Base-by-base conservation (phyloP, 768 basidiomycete species). In the Russula vinacea region DNA sequence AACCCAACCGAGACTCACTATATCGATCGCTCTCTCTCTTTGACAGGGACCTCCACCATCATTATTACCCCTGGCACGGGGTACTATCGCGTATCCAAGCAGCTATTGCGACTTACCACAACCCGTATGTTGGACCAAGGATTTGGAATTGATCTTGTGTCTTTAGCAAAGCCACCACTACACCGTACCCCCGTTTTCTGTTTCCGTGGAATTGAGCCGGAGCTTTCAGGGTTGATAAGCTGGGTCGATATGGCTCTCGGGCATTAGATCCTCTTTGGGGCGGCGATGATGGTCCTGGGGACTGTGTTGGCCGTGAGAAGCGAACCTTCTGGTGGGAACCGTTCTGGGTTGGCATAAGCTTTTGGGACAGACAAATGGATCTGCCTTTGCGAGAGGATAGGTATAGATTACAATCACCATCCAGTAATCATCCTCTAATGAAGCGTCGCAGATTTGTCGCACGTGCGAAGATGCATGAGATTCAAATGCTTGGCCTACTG, bases 381-480 rank as follows among this genome's bases (percentile, higher is more conserved):
- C 72, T 92, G 50, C 92, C 92, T 0, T 87, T 94, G 70, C 80
- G 92, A 55, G 76, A 78, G 68, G 91, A 92, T 74, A 83, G 92
- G 90, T 90, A 62, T 50, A 74, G 70, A 64, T 62, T 49, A 3
- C 40, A 32, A 53, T 67, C 37, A 33, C 22, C 45, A 4, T 58
- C 24, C n/a, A 53, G 32, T 40, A 40, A 32, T 17, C 22, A 51
- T 24, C 2, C 53, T 17, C 37, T 26, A 24, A 64, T 49, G 35
- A 40, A 35, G 62, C 44, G 19, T 45, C 29, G 69, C 68, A 94
- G 96, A 65, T 98, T 98, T 72, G 80, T 98, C 29, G 89, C 93
- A 6, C 85, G 96, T 35, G 94, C 91, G n/a, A 92, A 92, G 76
- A 96, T 97, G 93, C 92, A 94, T 70, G 92, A 95, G 72, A 93